These are phyloP conservation scores for Lactarius sanguifluus DNA, from an alignment of 768 basidiomycete genomes.

Conservation along the genomic window DNA sequence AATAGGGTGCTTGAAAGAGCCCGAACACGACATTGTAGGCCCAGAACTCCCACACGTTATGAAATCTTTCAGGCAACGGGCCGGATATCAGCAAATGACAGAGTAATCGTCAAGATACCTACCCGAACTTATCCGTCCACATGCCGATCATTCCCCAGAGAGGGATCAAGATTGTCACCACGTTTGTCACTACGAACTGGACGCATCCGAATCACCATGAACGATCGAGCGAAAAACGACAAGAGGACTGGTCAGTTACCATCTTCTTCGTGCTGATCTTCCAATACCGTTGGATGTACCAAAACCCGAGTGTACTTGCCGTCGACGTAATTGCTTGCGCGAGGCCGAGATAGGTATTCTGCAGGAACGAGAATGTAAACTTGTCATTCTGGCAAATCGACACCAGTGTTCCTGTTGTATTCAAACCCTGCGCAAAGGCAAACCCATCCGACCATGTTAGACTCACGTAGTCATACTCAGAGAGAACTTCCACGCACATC, in stretches of 20 bases:
- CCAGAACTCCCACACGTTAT: constrained; percentile 88
- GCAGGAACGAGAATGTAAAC: constrained; percentile 76
- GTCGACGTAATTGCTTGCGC: constrained; percentile 76
- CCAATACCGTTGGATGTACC: constrained; percentile 79
- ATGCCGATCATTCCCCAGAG: constrained; percentile 86
- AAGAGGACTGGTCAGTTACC: constrained; percentile 41
- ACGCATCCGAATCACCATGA: neutral
- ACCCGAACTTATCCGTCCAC: constrained; percentile 77
- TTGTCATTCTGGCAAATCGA: constrained; percentile 78
- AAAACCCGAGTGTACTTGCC: constrained; percentile 67
- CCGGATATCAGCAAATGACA: constrained; percentile 1
- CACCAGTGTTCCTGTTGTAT: constrained; percentile 75
- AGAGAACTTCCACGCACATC: constrained; percentile 47
- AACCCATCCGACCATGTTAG: neutral
- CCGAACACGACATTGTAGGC: constrained; percentile 79
- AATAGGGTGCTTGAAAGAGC: constrained; percentile 87
- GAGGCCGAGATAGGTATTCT: constrained; percentile 76
- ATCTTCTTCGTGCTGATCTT: constrained; percentile 80
- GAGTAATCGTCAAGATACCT: constrained; percentile 28
- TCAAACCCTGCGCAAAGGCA: constrained; percentile 55
- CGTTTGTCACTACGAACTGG: constrained; percentile 74
- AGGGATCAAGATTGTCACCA: constrained; percentile 74
- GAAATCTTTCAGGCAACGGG: constrained; percentile 49
- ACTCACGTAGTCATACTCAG: neutral
- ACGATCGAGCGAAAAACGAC: neutral